Percentiles rank a stretch among this genome's conserved stretches.
These are phyloP conservation scores for Perkinsus chesapeaki DNA, from an alignment of 169 alveolate genomes.

Conservation along the genomic window DNA sequence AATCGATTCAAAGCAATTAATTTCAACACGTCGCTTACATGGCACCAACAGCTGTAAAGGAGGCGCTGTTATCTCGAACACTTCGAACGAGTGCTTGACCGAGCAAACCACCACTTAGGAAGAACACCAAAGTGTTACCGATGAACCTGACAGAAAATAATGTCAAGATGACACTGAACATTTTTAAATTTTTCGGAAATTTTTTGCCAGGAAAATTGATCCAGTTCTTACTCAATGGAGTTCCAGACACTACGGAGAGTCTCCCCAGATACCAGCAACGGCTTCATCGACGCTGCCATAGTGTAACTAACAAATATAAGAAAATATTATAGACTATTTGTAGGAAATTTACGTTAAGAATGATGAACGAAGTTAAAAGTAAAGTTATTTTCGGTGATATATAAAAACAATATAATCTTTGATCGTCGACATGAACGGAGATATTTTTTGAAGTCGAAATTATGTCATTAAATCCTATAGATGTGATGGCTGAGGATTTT, in stretches of 20 bases:
- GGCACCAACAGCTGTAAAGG: not conserved
- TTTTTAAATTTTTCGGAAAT: not conserved
- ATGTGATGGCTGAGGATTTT: too few species aligned
- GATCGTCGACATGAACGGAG: too few species aligned
- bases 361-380: too few species aligned
- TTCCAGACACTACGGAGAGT: not conserved
- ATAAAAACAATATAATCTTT: too few species aligned
- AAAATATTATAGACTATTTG: too few species aligned
- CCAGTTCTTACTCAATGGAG: not conserved
- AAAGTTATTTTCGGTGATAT: too few species aligned
- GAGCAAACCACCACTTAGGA: not conserved
- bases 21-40: too few species aligned
- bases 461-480: too few species aligned
- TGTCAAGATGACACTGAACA: not conserved
- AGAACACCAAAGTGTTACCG: not conserved
- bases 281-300: not conserved
- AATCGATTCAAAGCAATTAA: too few species aligned
- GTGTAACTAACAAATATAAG: not conserved
- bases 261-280: not conserved
- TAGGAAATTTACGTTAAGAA: too few species aligned
- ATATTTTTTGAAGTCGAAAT: too few species aligned
- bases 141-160: not conserved
- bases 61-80: not conserved
- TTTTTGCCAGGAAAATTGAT: not conserved
- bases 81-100: not conserved